A percentile compares a stretch with the other conserved stretches of the same genome.
Evolutionary conservation across 495 filamentous ascomycete species (phyloP).

Genomic region (Neurospora cerealis): DNA sequence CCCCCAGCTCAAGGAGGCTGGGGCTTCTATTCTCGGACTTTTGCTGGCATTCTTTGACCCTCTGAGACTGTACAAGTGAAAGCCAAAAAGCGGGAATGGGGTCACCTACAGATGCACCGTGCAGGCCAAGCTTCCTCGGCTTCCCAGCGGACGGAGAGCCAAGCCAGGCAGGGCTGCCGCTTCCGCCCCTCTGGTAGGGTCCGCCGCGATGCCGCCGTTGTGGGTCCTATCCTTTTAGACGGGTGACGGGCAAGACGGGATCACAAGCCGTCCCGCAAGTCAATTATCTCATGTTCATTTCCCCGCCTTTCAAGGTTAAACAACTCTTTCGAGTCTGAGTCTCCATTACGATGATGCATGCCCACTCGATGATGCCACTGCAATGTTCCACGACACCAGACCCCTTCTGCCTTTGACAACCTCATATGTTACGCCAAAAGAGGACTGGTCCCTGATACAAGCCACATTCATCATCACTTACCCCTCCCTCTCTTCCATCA

Average conservation of each 20-base stretch:
- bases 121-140: neutral
- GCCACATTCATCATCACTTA: neutral
- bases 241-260: neutral
- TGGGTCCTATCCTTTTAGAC: neutral
- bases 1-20: neutral
- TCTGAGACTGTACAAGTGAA: neutral
- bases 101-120: neutral
- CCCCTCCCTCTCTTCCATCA: neutral
- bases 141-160: neutral
- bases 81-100: neutral
- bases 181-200: neutral
- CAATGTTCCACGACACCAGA: neutral
- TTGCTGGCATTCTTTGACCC: neutral
- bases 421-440: neutral
- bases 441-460: neutral
- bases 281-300: neutral
- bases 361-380: neutral
- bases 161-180: neutral
- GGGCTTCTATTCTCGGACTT: neutral
- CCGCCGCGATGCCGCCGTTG: neutral
- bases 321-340: neutral
- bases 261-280: neutral
- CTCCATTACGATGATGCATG: neutral
- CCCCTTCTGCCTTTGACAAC: neutral
- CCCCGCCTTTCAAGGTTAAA: neutral